Evolutionary conservation across 2,329 filamentous ascomycete genomes (phyloP).

Genomic region (Ophioceras dolichostomum): DNA sequence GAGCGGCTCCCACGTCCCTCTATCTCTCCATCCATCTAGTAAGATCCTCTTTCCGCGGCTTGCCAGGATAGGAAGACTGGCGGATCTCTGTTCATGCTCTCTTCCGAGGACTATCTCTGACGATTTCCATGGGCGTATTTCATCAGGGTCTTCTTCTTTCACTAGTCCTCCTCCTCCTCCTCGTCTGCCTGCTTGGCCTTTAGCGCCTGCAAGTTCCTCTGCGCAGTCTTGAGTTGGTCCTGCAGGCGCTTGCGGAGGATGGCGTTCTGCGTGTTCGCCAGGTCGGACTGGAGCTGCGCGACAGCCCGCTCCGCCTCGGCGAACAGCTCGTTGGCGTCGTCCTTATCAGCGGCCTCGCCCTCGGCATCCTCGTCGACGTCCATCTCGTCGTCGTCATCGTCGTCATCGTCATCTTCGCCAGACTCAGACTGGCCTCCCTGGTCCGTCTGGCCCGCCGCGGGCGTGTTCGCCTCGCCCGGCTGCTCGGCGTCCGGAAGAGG

Average conservation of each 20-base stretch:
- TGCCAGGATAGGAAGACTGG: too few species aligned
- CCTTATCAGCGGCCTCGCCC: slow-evolving; percentile 34
- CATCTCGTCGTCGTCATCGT: slow-evolving; percentile 39
- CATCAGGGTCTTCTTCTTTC: background rate
- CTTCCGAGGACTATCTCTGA: too few species aligned
- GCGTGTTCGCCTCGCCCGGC: slow-evolving; percentile 30
- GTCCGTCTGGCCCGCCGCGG: slow-evolving; percentile 24
- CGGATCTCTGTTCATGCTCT: too few species aligned
- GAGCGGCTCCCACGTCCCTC: too few species aligned
- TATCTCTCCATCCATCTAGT: too few species aligned
- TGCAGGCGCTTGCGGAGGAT: slow-evolving; percentile 1
- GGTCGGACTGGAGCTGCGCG: slow-evolving; percentile 25
- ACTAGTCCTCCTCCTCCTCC: slow-evolving; percentile 37
- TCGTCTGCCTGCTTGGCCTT: slow-evolving; percentile 7
- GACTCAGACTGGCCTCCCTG: slow-evolving; percentile 31
- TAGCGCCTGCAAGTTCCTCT: background rate
- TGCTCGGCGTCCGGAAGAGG: too few species aligned
- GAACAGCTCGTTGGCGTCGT: slow-evolving; percentile 43
- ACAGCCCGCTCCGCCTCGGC: slow-evolving; percentile 10
- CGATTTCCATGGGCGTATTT: too few species aligned
- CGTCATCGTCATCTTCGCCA: slow-evolving; percentile 28
- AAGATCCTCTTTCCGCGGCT: too few species aligned
- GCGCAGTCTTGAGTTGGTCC: background rate
- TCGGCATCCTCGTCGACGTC: slow-evolving; percentile 42
- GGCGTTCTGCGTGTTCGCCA: background rate